These are phyloP conservation scores for Monascus purpureus DNA, from an alignment of 495 filamentous ascomycete species.

Conservation along the genomic window DNA sequence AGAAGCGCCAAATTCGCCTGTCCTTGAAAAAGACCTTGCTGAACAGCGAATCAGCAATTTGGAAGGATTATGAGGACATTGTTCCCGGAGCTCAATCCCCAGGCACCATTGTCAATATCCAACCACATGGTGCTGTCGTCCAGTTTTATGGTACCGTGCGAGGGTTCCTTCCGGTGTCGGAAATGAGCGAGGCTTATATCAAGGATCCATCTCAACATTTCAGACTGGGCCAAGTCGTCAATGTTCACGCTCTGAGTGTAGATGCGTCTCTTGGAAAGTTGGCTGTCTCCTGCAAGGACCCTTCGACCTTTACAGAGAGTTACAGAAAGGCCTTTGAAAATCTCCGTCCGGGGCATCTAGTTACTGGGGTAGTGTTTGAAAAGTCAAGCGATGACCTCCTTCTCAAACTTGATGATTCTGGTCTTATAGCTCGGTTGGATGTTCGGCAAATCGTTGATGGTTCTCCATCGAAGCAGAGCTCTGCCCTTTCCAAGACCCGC, in stretches of 20 bases:
- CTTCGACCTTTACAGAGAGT: slow-evolving; percentile 54
- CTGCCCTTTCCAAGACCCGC: slow-evolving; percentile 61
- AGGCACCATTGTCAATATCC: slow-evolving; percentile 72
- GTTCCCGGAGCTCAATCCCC: slow-evolving; percentile 55
- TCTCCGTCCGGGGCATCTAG: slow-evolving; percentile 53
- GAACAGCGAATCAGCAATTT: slow-evolving; percentile 64
- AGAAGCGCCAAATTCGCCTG: slow-evolving; percentile 67
- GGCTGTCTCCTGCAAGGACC: slow-evolving; percentile 86
- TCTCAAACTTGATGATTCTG: slow-evolving; percentile 55
- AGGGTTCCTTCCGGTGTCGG: slow-evolving; percentile 78
- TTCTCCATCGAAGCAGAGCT: slow-evolving; percentile 54
- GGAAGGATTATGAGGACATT: slow-evolving; percentile 61
- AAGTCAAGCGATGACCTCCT: slow-evolving; percentile 70
- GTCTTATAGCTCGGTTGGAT: slow-evolving; percentile 60
- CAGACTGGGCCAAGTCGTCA: slow-evolving; percentile 77
- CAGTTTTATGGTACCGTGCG: slow-evolving; percentile 78
- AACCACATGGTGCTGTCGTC: slow-evolving; percentile 68
- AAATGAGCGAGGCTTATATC: slow-evolving; percentile 97
- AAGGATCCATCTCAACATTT: slow-evolving; percentile 82
- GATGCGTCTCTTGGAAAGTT: slow-evolving; percentile 56
- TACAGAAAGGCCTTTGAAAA: slow-evolving; percentile 62
- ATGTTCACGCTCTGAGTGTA: slow-evolving; percentile 66
- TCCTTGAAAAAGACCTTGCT: slow-evolving; percentile 90
- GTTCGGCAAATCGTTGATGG: slow-evolving; percentile 74
- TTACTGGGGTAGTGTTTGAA: slow-evolving; percentile 67